Base-by-base conservation (phyloP, 2,329 filamentous ascomycete genomes). In the Lecanosticta acicola region DNA sequence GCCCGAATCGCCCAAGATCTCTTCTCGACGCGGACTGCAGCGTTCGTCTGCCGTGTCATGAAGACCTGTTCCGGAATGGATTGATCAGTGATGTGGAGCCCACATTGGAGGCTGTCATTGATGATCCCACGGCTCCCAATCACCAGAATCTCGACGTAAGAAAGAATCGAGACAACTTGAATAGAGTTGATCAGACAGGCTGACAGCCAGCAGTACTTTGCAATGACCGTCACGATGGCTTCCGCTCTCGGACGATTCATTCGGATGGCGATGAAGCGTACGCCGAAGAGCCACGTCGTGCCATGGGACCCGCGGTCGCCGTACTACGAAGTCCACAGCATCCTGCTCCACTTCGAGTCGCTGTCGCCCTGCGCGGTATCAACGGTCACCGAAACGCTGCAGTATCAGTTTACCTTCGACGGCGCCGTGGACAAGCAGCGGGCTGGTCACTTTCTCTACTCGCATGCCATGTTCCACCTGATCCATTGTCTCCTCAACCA, bases 401-500 rank as follows among this genome's bases (percentile, higher is more conserved):
- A 38, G 35, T 35, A 34, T 16, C 32, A 47, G 26, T 40, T 43
- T 14, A 42, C 39, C 9, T 37, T 43, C 24, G 39, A 47, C 18
- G 33, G 40, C 13, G 17, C 14, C 3, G 34, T 43, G 14, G 39
- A 47, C 33, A 34, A 39, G 24, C 45, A 42, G 39, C 39, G 45
- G 26, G 39, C 39, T 20, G 45, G 45, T 19, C 45, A 47, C 19
- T 47, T 47, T 24, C 45, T 43, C 11, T 43, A 38, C 33, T 41
- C 37, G 16, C 32, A 40, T 18, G 39, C 39, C n/a, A 26, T 47
- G 7, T 47, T 39, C 26, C 45, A 47, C n/a, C 32, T 43, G 2
- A 26, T 16, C 8, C 45, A 47, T 26, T 38, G 39, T 38, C n/a
- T 47, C 4, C 45, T 47, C 3, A 47, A 47, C 21, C 45, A 47